Conservation (phyloP, 345 rosid species). For the Salix arbutifolia region DNA sequence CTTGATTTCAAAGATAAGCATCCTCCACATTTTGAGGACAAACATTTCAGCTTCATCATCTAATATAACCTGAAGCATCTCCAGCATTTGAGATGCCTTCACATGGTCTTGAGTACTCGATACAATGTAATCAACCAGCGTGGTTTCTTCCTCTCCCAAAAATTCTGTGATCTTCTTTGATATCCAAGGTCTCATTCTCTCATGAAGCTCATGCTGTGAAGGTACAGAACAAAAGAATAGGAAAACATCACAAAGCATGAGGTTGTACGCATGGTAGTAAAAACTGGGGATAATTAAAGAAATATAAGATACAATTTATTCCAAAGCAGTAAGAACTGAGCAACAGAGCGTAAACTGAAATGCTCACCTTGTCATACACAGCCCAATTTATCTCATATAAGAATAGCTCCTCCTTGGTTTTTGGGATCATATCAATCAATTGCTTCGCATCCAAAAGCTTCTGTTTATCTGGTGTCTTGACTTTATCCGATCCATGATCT, state of each 20-base stretch:
- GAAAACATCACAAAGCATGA: constrained; percentile 8
- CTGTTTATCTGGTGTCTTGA: constrained; percentile 65
- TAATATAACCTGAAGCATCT: constrained; percentile 72
- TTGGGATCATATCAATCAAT: constrained; percentile 94
- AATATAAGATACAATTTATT: background rate
- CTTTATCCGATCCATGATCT: constrained; percentile 57
- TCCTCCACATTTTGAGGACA: constrained; percentile 99
- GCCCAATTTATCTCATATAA: constrained; percentile 89
- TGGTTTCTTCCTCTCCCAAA: constrained; percentile 88
- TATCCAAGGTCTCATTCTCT: constrained; percentile 98
- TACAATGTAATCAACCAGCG: constrained; percentile 84
- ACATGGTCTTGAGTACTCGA: constrained; percentile 78
- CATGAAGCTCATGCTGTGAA: constrained; percentile 71
- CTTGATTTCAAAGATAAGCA: constrained; percentile 95
- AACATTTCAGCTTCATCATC: constrained; percentile 99
- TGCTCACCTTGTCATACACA: constrained; percentile 75
- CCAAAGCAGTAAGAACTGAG: background rate
- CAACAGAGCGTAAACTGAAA: background rate
- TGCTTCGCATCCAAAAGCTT: constrained; percentile 93
- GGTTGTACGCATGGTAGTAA: background rate
- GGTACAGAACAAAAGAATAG: constrained; percentile 1
- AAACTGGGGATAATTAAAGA: background rate
- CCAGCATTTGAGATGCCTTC: constrained; percentile 89
- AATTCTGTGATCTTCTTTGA: constrained; percentile 95
- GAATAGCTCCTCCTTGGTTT: constrained; percentile 92